Base-by-base conservation (phyloP, 83 land plant species). In the Thuja plicata region DNA sequence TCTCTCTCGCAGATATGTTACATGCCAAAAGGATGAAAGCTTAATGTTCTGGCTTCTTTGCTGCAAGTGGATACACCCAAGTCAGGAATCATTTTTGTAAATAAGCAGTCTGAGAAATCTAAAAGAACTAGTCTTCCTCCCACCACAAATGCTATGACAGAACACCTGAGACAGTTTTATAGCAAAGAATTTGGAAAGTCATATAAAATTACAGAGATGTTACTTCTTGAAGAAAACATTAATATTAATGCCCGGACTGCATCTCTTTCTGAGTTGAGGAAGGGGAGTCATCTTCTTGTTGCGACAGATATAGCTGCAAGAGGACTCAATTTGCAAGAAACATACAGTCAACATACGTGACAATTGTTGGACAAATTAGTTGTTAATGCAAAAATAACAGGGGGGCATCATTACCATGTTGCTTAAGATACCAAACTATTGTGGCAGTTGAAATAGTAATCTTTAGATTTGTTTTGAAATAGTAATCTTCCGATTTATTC, bases 271-370 rank as follows among this genome's bases (percentile, higher is more conserved):
- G 94, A 95, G 73, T 76, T 93, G 45, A 92, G 94, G 84, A 91
- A 90, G 89, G 89, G 91, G 37, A 89, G 90, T 38, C 92, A 87
- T 89, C 90, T 96, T 85, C 91, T 97, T 17, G 92, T 97, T 45
- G 92, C 99, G 54, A 97, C 99, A 76, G 99, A 97, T 79, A 89
- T 97, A 79, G 98, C 95, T 15, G 95, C 95, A 50, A 94, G 99
- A 92, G 99, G 99, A 13, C 91, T 96, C 43, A 97, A 97, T 87
- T 52, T 97, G 62, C 99, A 98, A 16, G 97, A 97, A 66, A 96
- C 97, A 48, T n/a, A n/a, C n/a, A n/a, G n/a, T n/a, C n/a, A n/a
- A n/a, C n/a, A n/a, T n/a, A n/a, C n/a, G n/a, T n/a, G n/a, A n/a
- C n/a, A n/a, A n/a, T n/a, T n/a, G n/a, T n/a, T n/a, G n/a, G n/a